Conservation (phyloP, 2,329 filamentous ascomycete genomes). For the Chaetoscypha palmicola region DNA sequence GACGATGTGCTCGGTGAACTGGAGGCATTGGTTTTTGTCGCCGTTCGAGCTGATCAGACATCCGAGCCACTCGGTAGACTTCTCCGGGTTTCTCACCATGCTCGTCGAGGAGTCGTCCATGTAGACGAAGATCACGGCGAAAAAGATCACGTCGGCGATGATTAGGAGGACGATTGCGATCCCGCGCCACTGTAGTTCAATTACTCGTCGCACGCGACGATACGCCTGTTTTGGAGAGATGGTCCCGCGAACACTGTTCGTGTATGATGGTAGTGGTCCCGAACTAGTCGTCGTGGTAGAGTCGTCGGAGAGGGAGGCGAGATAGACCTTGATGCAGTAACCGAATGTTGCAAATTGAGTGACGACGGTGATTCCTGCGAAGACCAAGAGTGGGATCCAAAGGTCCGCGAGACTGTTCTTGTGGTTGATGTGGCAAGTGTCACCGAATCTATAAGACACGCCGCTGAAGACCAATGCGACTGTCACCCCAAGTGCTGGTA, state of each 20-base stretch:
- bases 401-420: constrained; percentile 73
- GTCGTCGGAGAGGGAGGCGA: constrained; percentile 73
- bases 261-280: constrained; percentile 66
- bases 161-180: constrained; percentile 87
- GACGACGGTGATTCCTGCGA: constrained; percentile 68
- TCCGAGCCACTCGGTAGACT: constrained; percentile 57
- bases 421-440: constrained; percentile 89
- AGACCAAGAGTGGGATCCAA: constrained; percentile 81
- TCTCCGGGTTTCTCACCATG: constrained; percentile 31
- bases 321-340: constrained; percentile 93
- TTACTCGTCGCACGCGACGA: constrained; percentile 74
- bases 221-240: constrained; percentile 83
- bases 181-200: constrained; percentile 90
- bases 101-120: constrained; percentile 57
- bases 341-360: constrained; percentile 79
- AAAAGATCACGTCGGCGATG: constrained; percentile 86
- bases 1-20: constrained; percentile 52
- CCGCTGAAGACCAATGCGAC: constrained; percentile 78
- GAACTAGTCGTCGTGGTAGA: constrained; percentile 64
- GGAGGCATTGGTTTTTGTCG: constrained; percentile 60
- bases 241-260: constrained; percentile 58
- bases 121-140: constrained; percentile 83
- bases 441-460: constrained; percentile 88
- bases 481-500: constrained; percentile 69
- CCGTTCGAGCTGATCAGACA: constrained; percentile 58